Base-by-base conservation (phyloP, 2,329 filamentous ascomycete genomes). In the Tothia fuscella region DNA sequence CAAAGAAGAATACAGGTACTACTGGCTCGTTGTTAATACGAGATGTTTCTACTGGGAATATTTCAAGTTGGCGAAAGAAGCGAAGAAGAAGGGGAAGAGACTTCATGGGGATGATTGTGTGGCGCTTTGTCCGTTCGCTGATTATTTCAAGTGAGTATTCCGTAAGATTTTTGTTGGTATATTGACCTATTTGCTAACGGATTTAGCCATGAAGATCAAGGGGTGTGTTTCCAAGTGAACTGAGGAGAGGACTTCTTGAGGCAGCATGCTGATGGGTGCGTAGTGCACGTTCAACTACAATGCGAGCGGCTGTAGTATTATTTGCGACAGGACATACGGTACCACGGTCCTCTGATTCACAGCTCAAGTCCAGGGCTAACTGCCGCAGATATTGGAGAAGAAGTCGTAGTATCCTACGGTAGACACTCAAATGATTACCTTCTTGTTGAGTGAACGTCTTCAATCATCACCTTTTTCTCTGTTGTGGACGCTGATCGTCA, bases 131-230 rank as follows among this genome's bases (percentile, higher is more conserved):
- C 82, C 82, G 1, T 78, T 83, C 26, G 76, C 80, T 1, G 82
- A 87, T 56, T 74, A 82, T 42, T 80, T 86, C 65, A 87, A 75
- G n/a, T n/a, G 9, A 54, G 51, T 49, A 59, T 50, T 52, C 60
- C 51, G 57, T 71, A 49, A 13, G 57, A 63, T 19, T 79, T 83
- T 50, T 74, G 74, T 51, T 74, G 84, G 65, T 74, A 74, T 7
- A 68, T 85, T 49, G 79, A 78, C 56, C 82, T 82, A 1, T 78
- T 83, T 26, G 76, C 80, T 1, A 82, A 87, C 56, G 74, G 82
- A 42, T 80, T 86, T 65, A 87, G 75, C 48, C 71, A 75, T 47
- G 58, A 58, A 2, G 61, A 63, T 20, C 49, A 53, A 12, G 62
- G 62, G 21, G 54, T 56, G 20, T 37, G 54, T 79, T 75, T 56